Base-by-base conservation (phyloP, 495 filamentous ascomycete genomes). In the Hypoxylon subgilvum region DNA sequence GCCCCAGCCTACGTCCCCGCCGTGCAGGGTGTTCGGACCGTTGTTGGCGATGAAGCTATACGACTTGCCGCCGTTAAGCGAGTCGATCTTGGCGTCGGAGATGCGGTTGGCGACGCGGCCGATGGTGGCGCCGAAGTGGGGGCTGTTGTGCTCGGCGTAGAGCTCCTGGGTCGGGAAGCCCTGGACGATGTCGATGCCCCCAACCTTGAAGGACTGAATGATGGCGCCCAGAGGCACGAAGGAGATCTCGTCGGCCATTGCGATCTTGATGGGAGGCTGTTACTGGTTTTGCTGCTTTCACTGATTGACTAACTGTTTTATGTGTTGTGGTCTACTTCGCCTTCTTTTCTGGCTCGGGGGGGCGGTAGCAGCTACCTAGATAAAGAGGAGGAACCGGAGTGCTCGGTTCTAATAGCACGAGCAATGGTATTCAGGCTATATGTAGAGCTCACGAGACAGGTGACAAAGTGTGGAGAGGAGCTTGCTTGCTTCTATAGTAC, bases 51-150 rank as follows among this genome's bases (percentile, higher is more conserved):
- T 77, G 21, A 97, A 78, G 10, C 76, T 54, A 67, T 94, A 92
- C 2, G 76, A 69, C 50, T 83, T 80, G 42, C 76, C 76, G 17
- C 86, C 86, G 71, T 96, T 96, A 39, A 97, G 72, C 14, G 79
- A 76, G 46, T 83, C 67, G 63, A 97, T 83, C 49, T 84, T 77
- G 1, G 87, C 93, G 65, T 82, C 74, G 44, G 83, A 83, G 70
- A 96, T 84, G 18, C 93, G 88, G 73, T 98, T 98, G 39, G 91
- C 91, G 7, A 94, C 83, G 23, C 93, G 88, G 16, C 93, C 93
- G 67, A 98, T 96, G 30, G 90, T 97, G 69, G 91, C 92, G 57
- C 93, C 93, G 64, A 95, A 96, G 78, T 84, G 89, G 13, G 89
- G 85, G 13, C 72, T 72, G 74, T 96, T 92, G 76, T 89, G 76